Percentiles rank a stretch among this genome's conserved stretches.
These are phyloP conservation scores for Acer negundo DNA, from an alignment of 345 rosid species.

Conservation along the genomic window DNA sequence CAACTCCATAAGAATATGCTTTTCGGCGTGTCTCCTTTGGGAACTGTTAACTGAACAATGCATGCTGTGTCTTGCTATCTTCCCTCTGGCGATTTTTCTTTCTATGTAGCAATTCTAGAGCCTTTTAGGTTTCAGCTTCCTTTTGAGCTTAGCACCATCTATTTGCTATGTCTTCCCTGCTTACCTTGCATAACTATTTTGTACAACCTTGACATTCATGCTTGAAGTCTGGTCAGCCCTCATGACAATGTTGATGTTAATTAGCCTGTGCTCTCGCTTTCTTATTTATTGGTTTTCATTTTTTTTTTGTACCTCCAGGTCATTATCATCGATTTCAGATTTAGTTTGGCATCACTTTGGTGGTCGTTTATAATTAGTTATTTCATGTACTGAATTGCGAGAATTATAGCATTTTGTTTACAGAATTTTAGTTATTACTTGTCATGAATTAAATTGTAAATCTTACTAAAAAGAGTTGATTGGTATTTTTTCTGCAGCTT, in stretches of 20 bases:
- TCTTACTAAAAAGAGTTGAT: not conserved
- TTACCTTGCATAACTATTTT: not conserved
- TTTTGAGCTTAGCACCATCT: not conserved
- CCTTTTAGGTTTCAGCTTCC: not conserved
- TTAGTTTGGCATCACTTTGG: not conserved
- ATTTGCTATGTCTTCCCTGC: not conserved
- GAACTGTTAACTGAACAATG: not conserved
- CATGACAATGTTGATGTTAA: not conserved
- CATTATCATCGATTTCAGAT: not conserved
- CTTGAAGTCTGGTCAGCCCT: not conserved
- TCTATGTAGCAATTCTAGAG: not conserved
- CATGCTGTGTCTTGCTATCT: not conserved
- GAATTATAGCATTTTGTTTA: not conserved
- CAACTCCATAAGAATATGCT: not conserved
- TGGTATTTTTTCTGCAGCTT: conserved; percentile 1
- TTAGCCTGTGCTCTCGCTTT: not conserved
- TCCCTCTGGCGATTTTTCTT: not conserved
- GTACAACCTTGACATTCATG: not conserved
- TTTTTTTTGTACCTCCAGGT: not conserved
- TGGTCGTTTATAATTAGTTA: not conserved
- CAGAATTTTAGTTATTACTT: not conserved
- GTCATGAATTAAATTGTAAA: not conserved
- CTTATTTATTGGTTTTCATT: not conserved
- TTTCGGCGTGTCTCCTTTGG: not conserved
- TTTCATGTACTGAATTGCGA: not conserved